These are phyloP conservation scores for Geotrichum histeridarum DNA, from an alignment of 1,139 yeast species.

Conservation along the genomic window DNA sequence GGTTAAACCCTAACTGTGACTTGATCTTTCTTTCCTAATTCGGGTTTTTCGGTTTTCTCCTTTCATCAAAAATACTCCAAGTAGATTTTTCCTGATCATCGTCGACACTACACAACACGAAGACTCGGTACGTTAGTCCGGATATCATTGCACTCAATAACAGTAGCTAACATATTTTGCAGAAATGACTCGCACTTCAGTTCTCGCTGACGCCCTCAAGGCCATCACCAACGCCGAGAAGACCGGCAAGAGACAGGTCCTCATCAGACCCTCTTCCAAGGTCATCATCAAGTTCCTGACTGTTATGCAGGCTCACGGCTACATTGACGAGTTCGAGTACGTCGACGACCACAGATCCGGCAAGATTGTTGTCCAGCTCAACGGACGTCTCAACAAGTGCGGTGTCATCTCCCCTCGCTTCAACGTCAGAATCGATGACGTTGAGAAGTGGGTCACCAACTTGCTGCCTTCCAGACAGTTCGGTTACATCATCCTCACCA, in stretches of 20 bases:
- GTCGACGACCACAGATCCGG: conserved; percentile 99
- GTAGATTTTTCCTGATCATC: neutral
- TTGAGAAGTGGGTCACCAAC: conserved; percentile 97
- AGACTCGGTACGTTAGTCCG: neutral
- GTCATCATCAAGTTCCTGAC: conserved; percentile 94
- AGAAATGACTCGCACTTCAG: conserved; percentile 96
- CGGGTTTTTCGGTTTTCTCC: neutral
- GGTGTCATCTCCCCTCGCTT: conserved; percentile 98
- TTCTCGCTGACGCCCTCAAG: conserved; percentile 97
- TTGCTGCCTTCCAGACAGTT: conserved; percentile 98
- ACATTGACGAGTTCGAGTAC: conserved; percentile 98
- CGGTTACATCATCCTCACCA: conserved; percentile 94
- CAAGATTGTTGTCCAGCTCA: conserved; percentile 91
- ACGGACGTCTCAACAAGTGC: conserved; percentile 97
- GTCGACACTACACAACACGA: conserved; percentile 1
- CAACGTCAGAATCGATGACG: conserved; percentile 87
- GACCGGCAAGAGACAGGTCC: conserved; percentile 98
- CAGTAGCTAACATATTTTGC: conserved; percentile 18
- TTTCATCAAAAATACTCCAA: neutral
- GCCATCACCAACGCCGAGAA: conserved; percentile 99
- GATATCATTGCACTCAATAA: neutral
- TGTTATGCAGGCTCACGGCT: conserved; percentile 97
- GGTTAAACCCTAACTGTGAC: neutral
- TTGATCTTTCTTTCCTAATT: neutral
- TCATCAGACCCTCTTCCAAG: conserved; percentile 98